A percentile compares a stretch with the other conserved stretches of the same genome.
These are phyloP conservation scores for Monosporascus sp. DNA, from an alignment of 2,329 filamentous ascomycete species.

Conservation along the genomic window DNA sequence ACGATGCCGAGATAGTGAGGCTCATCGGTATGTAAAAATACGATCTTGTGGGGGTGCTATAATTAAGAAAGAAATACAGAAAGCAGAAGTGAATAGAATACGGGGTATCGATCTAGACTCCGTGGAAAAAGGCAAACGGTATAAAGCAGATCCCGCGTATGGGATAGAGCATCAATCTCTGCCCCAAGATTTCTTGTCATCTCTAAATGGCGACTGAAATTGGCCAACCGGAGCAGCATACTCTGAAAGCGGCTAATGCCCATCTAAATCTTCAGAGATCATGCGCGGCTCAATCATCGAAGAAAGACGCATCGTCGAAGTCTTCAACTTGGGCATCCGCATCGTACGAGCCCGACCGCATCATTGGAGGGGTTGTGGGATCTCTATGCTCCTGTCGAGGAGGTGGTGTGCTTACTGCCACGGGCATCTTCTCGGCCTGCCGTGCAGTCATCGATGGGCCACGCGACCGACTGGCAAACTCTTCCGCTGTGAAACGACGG, in stretches of 20 bases:
- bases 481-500: conserved; percentile 50
- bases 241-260: neutral
- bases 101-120: conserved; percentile 22
- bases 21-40: neutral
- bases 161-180: conserved; percentile 10
- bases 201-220: conserved; percentile 6
- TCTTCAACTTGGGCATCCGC: conserved; percentile 55
- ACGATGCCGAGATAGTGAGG: neutral
- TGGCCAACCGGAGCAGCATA: conserved; percentile 4
- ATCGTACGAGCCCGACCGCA: conserved; percentile 54
- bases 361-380: conserved; percentile 59
- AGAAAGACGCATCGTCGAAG: conserved; percentile 57
- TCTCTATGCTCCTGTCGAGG: conserved; percentile 34
- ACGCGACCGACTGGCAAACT: conserved; percentile 36
- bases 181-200: conserved; percentile 7
- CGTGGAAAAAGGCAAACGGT: conserved; percentile 14
- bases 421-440: conserved; percentile 35
- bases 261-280: neutral
- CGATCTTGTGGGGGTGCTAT: neutral
- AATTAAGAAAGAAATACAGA: conserved; percentile 1
- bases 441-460: conserved; percentile 28
- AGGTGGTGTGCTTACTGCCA: conserved; percentile 36
- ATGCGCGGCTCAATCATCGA: conserved; percentile 37
- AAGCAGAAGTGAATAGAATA: neutral
- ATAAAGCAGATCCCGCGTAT: conserved; percentile 11